A percentile compares a stretch with the other conserved stretches of the same genome.
Evolutionary conservation across 352 stramenopile species (phyloP).

Genomic region (Globisporangium polare): DNA sequence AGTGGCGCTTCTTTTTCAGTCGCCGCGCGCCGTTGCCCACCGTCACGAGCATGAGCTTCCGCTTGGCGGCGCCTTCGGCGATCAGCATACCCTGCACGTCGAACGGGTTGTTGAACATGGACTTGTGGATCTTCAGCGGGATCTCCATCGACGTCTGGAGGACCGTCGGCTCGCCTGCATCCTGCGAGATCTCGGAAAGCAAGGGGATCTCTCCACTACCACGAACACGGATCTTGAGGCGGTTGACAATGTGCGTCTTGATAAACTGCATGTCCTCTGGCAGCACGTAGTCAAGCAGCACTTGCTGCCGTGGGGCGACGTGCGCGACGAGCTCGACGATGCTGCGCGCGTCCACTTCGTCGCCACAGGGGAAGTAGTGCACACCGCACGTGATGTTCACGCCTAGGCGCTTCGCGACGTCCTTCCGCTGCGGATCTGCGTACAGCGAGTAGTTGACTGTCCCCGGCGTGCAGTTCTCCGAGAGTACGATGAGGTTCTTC

Average conservation of each 20-base stretch:
- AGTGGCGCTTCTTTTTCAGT: conserved; percentile 87
- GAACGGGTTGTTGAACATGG: conserved; percentile 78
- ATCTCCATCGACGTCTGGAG: conserved; percentile 49
- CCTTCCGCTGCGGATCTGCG: conserved; percentile 64
- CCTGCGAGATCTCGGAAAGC: conserved; percentile 23
- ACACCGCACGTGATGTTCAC: conserved; percentile 69
- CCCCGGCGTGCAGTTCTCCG: conserved; percentile 73
- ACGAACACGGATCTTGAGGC: conserved; percentile 26
- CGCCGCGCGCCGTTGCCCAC: conserved; percentile 56
- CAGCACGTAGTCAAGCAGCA: conserved; percentile 61
- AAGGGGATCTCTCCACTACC: neutral
- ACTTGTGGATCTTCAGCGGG: conserved; percentile 79
- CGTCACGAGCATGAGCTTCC: conserved; percentile 78
- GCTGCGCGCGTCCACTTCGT: conserved; percentile 83
- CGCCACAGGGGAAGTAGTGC: conserved; percentile 79
- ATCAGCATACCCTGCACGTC: conserved; percentile 77
- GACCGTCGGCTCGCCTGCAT: conserved; percentile 22
- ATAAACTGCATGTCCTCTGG: conserved; percentile 65
- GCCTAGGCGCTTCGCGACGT: conserved; percentile 68
- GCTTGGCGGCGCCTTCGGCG: conserved; percentile 55
- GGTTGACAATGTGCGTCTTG: conserved; percentile 49
- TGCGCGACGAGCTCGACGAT: conserved; percentile 72
- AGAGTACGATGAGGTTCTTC: conserved; percentile 84
- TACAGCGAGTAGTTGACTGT: conserved; percentile 84
- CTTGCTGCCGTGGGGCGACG: conserved; percentile 56